Evolutionary conservation across 2,329 filamentous ascomycete species (phyloP), one percentile per base, ranked within the genome.

Genomic region (Alternaria brassicicola): DNA sequence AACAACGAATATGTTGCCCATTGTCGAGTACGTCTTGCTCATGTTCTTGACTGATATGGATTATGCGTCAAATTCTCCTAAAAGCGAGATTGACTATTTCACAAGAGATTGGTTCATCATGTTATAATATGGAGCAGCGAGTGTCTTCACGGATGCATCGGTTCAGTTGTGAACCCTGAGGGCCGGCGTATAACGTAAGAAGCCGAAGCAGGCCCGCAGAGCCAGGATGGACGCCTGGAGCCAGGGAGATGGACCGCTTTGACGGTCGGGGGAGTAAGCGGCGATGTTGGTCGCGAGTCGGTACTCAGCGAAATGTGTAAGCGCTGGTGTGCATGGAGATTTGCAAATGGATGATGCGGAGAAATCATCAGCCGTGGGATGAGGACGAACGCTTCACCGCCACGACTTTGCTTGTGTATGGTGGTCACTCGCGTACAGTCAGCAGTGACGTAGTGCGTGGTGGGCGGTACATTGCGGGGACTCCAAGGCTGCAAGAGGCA

Each of bases 371-470:
- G 54, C 39, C 26, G 33, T 19, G 48, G 39, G 39, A 35, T 45
- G 17, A 25, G 8, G 12, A n/a, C 30, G 17, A 17, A 21, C 10
- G 25, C 39, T n/a, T 43, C 26, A 23, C 25, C 30, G 47, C 54
- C 51, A 42, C n/a, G 47, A n/a, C 15, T 26, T 12, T 19, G 13
- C 19, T 3, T 36, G 41, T 36, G 31, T 23, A 39, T 39, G 9
- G 35, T 19, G 31, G 26, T 36, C 31, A 21, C 23, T 33, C 31
- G 31, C 10, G 39, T 10, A 17, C 26, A 17, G 55, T 54, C 50
- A 54, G 55, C 30, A 54, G 42, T 57, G 55, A 57, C 42, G 50
- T 49, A 54, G 42, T 31, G 41, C 6, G 30, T 6, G 15, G 13
- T 42, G 19, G 21, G 12, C 28, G 38, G 13, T 23, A 31, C n/a